phyloP scores from a whole-genome alignment of 2,329 filamentous ascomycete genomes.

The Alternaria gansuensis region DNA sequence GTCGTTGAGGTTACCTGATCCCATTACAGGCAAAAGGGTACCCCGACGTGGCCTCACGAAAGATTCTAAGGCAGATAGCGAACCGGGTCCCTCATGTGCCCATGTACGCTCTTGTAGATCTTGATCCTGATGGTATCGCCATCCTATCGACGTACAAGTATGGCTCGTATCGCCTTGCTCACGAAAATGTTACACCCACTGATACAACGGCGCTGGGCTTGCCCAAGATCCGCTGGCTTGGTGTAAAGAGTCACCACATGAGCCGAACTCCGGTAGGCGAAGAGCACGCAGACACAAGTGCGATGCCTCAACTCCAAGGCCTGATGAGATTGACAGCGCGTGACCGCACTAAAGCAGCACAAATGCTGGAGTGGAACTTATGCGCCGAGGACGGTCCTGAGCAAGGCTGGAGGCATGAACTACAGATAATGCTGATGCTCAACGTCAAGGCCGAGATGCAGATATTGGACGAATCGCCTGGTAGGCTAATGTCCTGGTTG shows the following conservation, averaged over 20 bases:
- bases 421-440: slow-evolving; percentile 78
- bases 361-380: slow-evolving; percentile 60
- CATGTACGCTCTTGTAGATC: slow-evolving; percentile 74
- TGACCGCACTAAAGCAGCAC: slow-evolving; percentile 67
- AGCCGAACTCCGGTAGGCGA: slow-evolving; percentile 27
- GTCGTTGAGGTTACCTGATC: slow-evolving; percentile 17
- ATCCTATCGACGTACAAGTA: slow-evolving; percentile 79
- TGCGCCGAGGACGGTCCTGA: slow-evolving; percentile 48
- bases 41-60: slow-evolving; percentile 75
- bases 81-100: slow-evolving; percentile 54
- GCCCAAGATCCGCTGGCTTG: slow-evolving; percentile 70
- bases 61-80: slow-evolving; percentile 64
- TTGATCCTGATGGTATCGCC: slow-evolving; percentile 77
- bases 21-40: slow-evolving; percentile 78
- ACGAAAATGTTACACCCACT: slow-evolving; percentile 63
- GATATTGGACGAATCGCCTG: slow-evolving; percentile 62
- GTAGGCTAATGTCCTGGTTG: slow-evolving; percentile 48
- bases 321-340: slow-evolving; percentile 61
- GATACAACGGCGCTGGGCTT: slow-evolving; percentile 48
- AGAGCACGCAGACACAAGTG: slow-evolving; percentile 21
- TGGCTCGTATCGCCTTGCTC: slow-evolving; percentile 69
- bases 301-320: slow-evolving; percentile 47
- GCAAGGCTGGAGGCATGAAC: slow-evolving; percentile 60
- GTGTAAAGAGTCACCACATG: slow-evolving; percentile 58
- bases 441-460: slow-evolving; percentile 82